Base-by-base conservation (phyloP, 2,329 filamentous ascomycete species). In the Chalaropsis ovoidea region DNA sequence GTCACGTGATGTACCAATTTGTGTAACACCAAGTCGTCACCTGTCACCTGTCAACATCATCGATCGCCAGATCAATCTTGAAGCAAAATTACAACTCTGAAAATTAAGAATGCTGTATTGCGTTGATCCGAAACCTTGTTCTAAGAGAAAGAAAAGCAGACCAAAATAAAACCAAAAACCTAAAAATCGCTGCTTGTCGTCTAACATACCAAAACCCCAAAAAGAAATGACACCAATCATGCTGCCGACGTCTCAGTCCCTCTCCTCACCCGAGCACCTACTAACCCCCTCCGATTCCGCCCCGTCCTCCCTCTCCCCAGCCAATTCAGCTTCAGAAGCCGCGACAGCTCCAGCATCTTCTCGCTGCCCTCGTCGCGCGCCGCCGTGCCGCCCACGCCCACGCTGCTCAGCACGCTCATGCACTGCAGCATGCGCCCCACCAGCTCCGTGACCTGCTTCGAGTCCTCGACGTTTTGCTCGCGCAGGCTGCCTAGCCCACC, bases 371-470 rank as follows among this genome's bases (percentile, higher is more conserved):
- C 85, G 69, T 95, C 90, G 10, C 82, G 83, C 0, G 81, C 84
- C 7, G 71, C 84, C 68, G 63, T 69, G 69, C 52, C 70, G 13
- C 65, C 68, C 3, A 72, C 73, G 24, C 79, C 87, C 13, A 95
- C 83, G 68, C 86, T 86, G 2, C 90, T 89, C 24, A 99, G 79
- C 7, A 99, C 91, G 73, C 88, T 93, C 75, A 97, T 87, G 75
- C 94, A 99, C 77, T 99, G 94, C 69, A 99, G 79, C 90, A 99
- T 95, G 62, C 93, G 81, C 0, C 91, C 94, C 0, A 96, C 92
- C 70, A 93, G 96, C 70, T 97, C 92, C 0, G 94, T 96, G 64
- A 97, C 85, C 72, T 94, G 85, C 73, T 90, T 83, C 61, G 85
- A 87, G 71, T 88, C 83, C 73, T 86, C 83, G 15, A 84, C 77